These are phyloP conservation scores for Melastoma candidum DNA, from an alignment of 441 rosid species.

Conservation along the genomic window DNA sequence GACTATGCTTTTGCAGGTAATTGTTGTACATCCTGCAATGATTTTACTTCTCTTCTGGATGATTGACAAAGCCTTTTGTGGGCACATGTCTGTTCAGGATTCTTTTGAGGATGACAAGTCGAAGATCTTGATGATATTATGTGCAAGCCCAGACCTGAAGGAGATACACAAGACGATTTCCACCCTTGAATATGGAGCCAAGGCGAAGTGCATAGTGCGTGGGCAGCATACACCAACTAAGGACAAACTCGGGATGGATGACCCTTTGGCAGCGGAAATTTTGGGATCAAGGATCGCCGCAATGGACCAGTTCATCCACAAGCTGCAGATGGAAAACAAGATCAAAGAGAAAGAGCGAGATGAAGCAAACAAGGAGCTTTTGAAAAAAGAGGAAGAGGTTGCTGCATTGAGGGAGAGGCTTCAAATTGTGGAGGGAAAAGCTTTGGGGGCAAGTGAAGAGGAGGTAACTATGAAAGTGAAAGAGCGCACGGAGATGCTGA, in stretches of 20 bases:
- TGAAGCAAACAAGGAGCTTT: conserved; percentile 66
- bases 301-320: conserved; percentile 77
- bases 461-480: conserved; percentile 67
- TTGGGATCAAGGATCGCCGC: conserved; percentile 76
- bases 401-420: conserved; percentile 44
- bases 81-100: conserved; percentile 39
- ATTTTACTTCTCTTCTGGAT: neutral
- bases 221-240: conserved; percentile 67
- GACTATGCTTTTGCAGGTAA: conserved; percentile 92
- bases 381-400: conserved; percentile 76
- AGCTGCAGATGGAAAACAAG: conserved; percentile 85
- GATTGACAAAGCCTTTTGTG: conserved; percentile 3
- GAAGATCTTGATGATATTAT: conserved; percentile 84
- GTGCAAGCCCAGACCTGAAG: conserved; percentile 95
- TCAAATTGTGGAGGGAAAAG: conserved; percentile 39
- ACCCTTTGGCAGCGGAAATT: conserved; percentile 43
- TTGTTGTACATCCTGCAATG: too few species aligned
- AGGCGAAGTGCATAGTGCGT: conserved; percentile 90
- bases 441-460: conserved; percentile 46
- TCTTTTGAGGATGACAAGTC: conserved; percentile 95
- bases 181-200: conserved; percentile 94
- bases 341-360: conserved; percentile 64
- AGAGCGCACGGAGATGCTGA: conserved; percentile 44
- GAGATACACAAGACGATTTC: conserved; percentile 88
- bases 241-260: conserved; percentile 53